phyloP scores from a whole-genome alignment of 2,329 filamentous ascomycete genomes.

The Xylariales sp. region DNA sequence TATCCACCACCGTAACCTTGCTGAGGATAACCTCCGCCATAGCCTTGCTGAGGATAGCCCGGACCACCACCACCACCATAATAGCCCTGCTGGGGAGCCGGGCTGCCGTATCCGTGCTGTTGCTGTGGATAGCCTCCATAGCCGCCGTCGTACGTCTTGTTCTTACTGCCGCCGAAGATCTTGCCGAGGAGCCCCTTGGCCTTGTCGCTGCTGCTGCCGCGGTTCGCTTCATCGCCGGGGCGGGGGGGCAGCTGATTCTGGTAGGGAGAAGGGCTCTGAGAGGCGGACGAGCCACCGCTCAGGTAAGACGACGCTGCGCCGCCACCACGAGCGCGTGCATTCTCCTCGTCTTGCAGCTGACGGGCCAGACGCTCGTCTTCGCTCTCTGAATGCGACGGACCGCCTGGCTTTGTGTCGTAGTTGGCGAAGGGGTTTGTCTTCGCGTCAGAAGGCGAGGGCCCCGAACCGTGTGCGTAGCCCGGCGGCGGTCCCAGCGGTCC shows the following conservation, averaged over 20 bases:
- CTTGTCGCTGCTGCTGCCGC: slow-evolving; percentile 32
- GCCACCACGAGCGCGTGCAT: slow-evolving; percentile 44
- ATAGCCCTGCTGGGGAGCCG: slow-evolving; percentile 9
- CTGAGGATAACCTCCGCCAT: slow-evolving; percentile 27
- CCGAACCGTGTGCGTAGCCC: slow-evolving; percentile 52
- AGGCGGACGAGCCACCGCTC: slow-evolving; percentile 23
- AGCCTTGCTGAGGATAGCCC: slow-evolving; percentile 28
- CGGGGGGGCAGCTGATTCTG: slow-evolving; percentile 41
- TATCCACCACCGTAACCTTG: slow-evolving; percentile 37
- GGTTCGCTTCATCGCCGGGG: slow-evolving; percentile 13
- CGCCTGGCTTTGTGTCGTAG: slow-evolving; percentile 16
- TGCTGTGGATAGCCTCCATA: slow-evolving; percentile 29
- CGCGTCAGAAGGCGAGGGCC: slow-evolving; percentile 42
- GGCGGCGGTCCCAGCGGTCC: slow-evolving; percentile 60
- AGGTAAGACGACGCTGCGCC: slow-evolving; percentile 29
- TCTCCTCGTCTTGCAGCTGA: slow-evolving; percentile 78
- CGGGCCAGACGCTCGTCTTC: slow-evolving; percentile 54
- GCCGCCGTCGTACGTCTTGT: slow-evolving; percentile 23
- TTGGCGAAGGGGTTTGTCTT: slow-evolving; percentile 71
- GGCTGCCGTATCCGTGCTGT: slow-evolving; percentile 26
- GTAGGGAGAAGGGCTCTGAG: slow-evolving; percentile 24
- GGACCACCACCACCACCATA: slow-evolving; percentile 22
- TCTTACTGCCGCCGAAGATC: slow-evolving; percentile 26
- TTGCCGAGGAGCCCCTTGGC: slow-evolving; percentile 33
- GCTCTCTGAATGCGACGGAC: slow-evolving; percentile 11